phyloP scores from a whole-genome alignment of 257 asterid species.

The Vinca minor region DNA sequence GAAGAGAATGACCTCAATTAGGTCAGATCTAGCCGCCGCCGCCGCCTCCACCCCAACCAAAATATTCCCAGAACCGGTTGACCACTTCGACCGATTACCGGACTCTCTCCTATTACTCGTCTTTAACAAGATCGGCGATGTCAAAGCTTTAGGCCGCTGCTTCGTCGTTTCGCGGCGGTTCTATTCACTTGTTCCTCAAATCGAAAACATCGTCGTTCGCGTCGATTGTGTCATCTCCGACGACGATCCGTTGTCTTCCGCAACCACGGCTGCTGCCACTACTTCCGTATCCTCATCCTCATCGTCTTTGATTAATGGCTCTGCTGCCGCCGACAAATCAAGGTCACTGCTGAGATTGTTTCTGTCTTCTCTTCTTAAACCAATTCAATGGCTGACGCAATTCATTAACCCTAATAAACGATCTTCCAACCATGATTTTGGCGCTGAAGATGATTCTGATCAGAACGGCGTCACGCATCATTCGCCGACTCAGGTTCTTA shows the following conservation, averaged over 20 bases:
- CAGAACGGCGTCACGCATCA: slow-evolving; percentile 63
- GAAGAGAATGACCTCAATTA: slow-evolving; percentile 32
- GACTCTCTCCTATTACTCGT: slow-evolving; percentile 62
- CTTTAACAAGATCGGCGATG: slow-evolving; percentile 86
- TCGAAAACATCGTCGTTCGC: slow-evolving; percentile 75
- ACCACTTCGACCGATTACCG: slow-evolving; percentile 66
- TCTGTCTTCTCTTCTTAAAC: slow-evolving; percentile 55
- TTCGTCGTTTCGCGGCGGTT: slow-evolving; percentile 67
- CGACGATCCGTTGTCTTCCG: slow-evolving; percentile 43
- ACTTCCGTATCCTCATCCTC: no score
- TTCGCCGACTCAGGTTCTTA: slow-evolving; percentile 69
- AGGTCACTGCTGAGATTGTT: slow-evolving; percentile 56
- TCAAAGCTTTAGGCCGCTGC: slow-evolving; percentile 79
- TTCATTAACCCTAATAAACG: slow-evolving; percentile 28
- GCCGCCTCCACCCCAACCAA: no score
- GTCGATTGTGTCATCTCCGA: slow-evolving; percentile 95
- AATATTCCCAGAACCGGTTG: slow-evolving; percentile 48
- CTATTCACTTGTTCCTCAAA: slow-evolving; percentile 68
- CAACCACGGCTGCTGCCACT: slow-evolving; percentile 17
- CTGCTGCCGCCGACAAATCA: slow-evolving; percentile 36
- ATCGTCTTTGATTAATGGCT: no score
- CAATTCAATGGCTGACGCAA: slow-evolving; percentile 63
- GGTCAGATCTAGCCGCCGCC: slow-evolving; percentile 55
- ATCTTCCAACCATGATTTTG: slow-evolving; percentile 11
- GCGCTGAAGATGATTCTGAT: slow-evolving; percentile 35